These are phyloP conservation scores for Diplodia corticola DNA, from an alignment of 2,329 filamentous ascomycete species.

Conservation along the genomic window DNA sequence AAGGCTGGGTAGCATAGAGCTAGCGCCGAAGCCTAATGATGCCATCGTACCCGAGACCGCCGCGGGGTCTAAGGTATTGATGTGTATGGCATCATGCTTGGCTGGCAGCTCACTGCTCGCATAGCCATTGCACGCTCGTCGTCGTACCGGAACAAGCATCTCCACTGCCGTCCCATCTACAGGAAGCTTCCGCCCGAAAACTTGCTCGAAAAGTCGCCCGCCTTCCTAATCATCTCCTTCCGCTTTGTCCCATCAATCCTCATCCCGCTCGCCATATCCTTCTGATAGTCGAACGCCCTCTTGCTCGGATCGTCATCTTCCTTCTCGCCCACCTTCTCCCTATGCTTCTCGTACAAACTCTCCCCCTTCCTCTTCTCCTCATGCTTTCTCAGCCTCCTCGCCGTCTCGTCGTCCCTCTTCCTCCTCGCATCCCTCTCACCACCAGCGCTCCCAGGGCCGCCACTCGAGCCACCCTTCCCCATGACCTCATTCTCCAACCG, in stretches of 20 bases:
- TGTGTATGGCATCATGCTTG: background rate
- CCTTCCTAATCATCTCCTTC: slow-evolving; percentile 75
- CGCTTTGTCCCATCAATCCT: slow-evolving; percentile 72
- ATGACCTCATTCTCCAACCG: slow-evolving; percentile 79
- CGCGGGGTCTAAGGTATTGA: background rate
- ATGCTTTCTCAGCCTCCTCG: slow-evolving; percentile 58
- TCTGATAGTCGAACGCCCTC: slow-evolving; percentile 85
- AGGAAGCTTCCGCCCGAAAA: slow-evolving; percentile 73
- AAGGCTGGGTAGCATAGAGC: background rate
- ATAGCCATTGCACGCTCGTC: background rate
- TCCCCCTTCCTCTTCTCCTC: slow-evolving; percentile 48
- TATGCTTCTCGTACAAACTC: slow-evolving; percentile 50
- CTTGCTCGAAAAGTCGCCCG: slow-evolving; percentile 76
- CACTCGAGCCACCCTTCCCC: slow-evolving; percentile 58
- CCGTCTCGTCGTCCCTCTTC: slow-evolving; percentile 48
- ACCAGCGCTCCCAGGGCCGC: slow-evolving; percentile 28
- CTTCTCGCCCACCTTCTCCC: slow-evolving; percentile 55
- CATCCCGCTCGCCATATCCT: slow-evolving; percentile 81
- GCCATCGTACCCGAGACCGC: background rate
- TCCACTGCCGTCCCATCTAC: slow-evolving; percentile 30
- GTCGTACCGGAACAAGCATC: too few species aligned
- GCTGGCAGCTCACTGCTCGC: background rate
- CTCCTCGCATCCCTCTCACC: slow-evolving; percentile 30
- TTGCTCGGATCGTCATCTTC: slow-evolving; percentile 87
- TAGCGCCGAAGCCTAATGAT: background rate